phyloP scores from a whole-genome alignment of 2,329 filamentous ascomycete species.

The Davidsoniella virescens region DNA sequence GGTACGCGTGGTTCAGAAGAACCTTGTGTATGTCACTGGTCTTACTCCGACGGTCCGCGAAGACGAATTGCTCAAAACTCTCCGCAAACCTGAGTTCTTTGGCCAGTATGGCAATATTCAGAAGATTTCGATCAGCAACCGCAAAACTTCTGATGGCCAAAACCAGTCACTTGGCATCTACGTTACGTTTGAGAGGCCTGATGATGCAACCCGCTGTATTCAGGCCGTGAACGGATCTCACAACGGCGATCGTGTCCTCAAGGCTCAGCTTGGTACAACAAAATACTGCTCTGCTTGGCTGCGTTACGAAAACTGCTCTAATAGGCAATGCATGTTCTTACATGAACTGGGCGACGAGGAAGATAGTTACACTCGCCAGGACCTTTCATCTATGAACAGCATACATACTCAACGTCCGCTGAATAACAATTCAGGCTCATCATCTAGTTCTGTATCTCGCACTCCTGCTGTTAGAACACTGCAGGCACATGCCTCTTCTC shows the following conservation, averaged over 20 bases:
- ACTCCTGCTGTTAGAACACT: constrained; percentile 1
- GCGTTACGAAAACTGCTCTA: constrained; percentile 84
- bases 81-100: constrained; percentile 86
- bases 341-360: constrained; percentile 98
- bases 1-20: constrained; percentile 93
- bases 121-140: constrained; percentile 96
- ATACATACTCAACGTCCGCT: constrained; percentile 62
- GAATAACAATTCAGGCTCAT: constrained; percentile 26
- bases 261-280: constrained; percentile 71
- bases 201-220: constrained; percentile 82
- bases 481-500: constrained; percentile 22
- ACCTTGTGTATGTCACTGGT: constrained; percentile 93
- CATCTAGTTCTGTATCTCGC: not conserved
- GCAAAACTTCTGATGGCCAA: constrained; percentile 58
- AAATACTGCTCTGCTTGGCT: constrained; percentile 98
- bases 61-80: constrained; percentile 76
- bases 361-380: constrained; percentile 88
- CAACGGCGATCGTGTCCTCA: constrained; percentile 73
- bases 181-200: constrained; percentile 88
- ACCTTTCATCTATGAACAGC: constrained; percentile 87
- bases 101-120: constrained; percentile 97
- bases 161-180: constrained; percentile 91
- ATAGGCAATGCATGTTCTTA: constrained; percentile 93
- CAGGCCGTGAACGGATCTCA: constrained; percentile 79
- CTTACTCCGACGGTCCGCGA: constrained; percentile 83